Evolutionary conservation across 768 basidiomycete species (phyloP), one percentile per base, ranked within the genome.

Genomic region (Tricholoma terreum): DNA sequence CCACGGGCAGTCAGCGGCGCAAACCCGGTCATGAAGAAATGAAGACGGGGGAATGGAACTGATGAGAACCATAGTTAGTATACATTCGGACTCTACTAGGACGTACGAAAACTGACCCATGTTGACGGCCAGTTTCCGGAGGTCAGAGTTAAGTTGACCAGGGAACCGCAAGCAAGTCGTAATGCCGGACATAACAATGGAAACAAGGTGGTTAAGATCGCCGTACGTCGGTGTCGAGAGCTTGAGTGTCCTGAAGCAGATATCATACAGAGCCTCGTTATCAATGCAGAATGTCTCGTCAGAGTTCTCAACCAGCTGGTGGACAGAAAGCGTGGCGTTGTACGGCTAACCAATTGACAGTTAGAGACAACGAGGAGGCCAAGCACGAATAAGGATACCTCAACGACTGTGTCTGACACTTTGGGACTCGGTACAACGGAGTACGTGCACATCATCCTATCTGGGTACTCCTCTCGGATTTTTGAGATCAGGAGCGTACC

Each of bases 261-360:
- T 99, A 70, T 98, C 97, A 77, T 98, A 97, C 55, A 99, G 87
- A 27, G 96, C 97, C 75, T 98, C 96, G 73, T 98, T 98, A 73
- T 98, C 96, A 72, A 99, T 98, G 75, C 96, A 98, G 91, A 98
- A 98, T 15, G 97, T 98, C 78, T 97, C 94, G 69, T 98, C 96
- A 34, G 96, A 98, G 84, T 98, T 98, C 77, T 98, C 97, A 52
- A 98, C 97, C 42, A 98, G 86, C 77, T 98, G 97, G 73, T 98
- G 96, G 10, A 98, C 94, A 52, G 94, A 97, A 53, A 98, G 90
- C 4, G 94, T 97, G 33, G 96, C 97, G 74, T 98, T 98, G 84
- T 98, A 99, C 2, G 97, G 96, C 90, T 91, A 64, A 38, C 53
- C 38, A 50, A 14, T 48, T n/a, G 55, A 42, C 36, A 24, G 55